Evolutionary conservation across 2,329 filamentous ascomycete species (phyloP), one percentile per base, ranked within the genome.

Genomic region (Xylariaceae sp.): DNA sequence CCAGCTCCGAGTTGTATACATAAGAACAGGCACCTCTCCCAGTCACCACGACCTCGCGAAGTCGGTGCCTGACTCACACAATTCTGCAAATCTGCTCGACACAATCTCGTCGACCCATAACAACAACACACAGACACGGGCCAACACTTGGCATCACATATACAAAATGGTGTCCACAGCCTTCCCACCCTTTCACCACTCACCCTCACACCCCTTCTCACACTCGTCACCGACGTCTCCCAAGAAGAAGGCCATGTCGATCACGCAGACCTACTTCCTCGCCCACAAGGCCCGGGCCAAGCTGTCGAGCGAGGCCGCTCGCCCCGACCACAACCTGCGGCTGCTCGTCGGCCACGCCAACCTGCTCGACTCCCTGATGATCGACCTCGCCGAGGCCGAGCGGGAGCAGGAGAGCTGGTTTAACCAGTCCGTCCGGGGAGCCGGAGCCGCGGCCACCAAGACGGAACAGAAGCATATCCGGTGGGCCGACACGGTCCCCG

Each of bases 191-290:
- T 44, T 41, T 42, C 47, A 44, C 36, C 43, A 48, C 46, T 47
- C 47, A 37, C 37, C 51, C 41, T 46, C 58, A 38, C 47, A 54
- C 39, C 37, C 51, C 42, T 47, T 50, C 34, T 49, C 53, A 39
- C 53, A 51, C 33, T 53, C 59, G 18, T 57, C 61, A 46, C 63
- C 61, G 46, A 62, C 63, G 22, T 51, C 66, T 32, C 61, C 65
- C 46, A 65, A 67, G 60, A 72, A 83, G 68, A 84, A 88, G 65
- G 89, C 83, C 67, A 96, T 96, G 92, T 93, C 84, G 60, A 83
- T 96, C 68, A 93, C 90, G 18, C 88, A 95, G 67, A 96, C 90
- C 42, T 98, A 96, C 82, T 94, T 87, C 70, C 83, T 96, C 53
- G 92, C 92, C 59, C 89, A 94, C 73, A 90, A 89, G 65, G 92